Base-by-base conservation (phyloP, 1,284 basidiomycete species). In the Cryptococcus amylolentus region DNA sequence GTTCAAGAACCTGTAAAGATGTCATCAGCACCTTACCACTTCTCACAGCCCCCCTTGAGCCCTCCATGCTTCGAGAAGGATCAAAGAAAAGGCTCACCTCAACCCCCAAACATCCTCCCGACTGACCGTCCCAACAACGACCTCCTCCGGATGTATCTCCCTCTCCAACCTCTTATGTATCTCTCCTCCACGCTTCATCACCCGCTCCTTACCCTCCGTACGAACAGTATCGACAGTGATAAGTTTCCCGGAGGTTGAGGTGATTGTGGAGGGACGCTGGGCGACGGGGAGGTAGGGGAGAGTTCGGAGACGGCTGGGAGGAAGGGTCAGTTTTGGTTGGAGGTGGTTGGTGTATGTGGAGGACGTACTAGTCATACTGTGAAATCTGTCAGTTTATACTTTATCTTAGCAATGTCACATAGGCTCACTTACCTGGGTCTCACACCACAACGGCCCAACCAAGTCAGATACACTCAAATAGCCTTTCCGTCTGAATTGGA, bases 101-200 rank as follows among this genome's bases (percentile, higher is more conserved):
- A 89, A 68, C 7, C 82, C 89, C 85, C 88, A 90, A 13, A 81
- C 79, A 64, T 91, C 89, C 69, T 89, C 88, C 1, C 76, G 61
- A 0, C 81, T 84, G 1, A 65, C 73, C 1, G 82, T 71, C 1
- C 76, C 70, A 1, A 91, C 81, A 12, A 73, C 41, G 9, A 88
- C 67, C 57, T 84, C 82, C 31, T 84, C 82, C 0, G 86, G 82
- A 40, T 82, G 82, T 10, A 93, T 79, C 68, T 91, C 87, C 20
- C 81, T 79, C 70, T 96, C 91, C 16, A 96, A 80, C 44, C 83
- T 80, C 63, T 88, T 87, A 75, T 96, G 92, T 0, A 94, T 88
- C 85, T 55, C 57, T 73, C 79, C 79, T 26, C 89, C 89, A 52
- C 82, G 79, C 57, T 81, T 80, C 49, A 84, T 80, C 16, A 79